Base-by-base conservation (phyloP, 2,329 filamentous ascomycete species). In the Verticillium klebahnii region DNA sequence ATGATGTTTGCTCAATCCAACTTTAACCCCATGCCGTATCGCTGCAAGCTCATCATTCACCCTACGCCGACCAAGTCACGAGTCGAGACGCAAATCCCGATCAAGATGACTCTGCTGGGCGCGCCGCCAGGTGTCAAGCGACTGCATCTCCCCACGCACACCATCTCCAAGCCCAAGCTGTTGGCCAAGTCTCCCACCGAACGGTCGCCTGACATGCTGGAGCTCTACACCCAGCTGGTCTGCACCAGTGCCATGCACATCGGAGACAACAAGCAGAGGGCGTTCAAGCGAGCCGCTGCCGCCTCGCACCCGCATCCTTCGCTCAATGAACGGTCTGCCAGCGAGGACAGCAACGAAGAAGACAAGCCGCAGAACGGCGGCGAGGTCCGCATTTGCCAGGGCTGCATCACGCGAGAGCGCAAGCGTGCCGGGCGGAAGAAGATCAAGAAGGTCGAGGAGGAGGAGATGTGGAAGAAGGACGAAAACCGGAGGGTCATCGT, bases 31-130 rank as follows among this genome's bases (percentile, higher is more conserved):
- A 55, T 74, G 55, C 31, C 54, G n/a, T 56, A 32, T 14, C 54
- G 34, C 19, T 82, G 75, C 58, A 75, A 77, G 58, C 73, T 91
- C 45, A 84, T 82, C 14, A 85, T 91, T 54, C 82, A 88, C 65
- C 86, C 87, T 5, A 90, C 86, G 3, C 89, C 89, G 5, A 73
- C 86, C 61, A 98, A 97, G 75, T 97, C 93, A 17, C 88, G 95
- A 25, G 95, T 98, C 19, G 95, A 99, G 78, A 98, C 95, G 0
- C 95, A 98, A 72, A 97, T 98, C 68, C 91, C 91, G 9, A 92
- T 97, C 67, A 89, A 89, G 69, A 83, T 98, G 75, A 90, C 88
- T 0, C 76, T 98, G 45, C 89, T 87, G 62, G 87, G 90, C 23
- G 79, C 96, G 56, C 93, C 93, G 1, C 78, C 82, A 0, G 89